Base-by-base conservation (phyloP, 75 land plant species). In the Picea sitchensis region DNA sequence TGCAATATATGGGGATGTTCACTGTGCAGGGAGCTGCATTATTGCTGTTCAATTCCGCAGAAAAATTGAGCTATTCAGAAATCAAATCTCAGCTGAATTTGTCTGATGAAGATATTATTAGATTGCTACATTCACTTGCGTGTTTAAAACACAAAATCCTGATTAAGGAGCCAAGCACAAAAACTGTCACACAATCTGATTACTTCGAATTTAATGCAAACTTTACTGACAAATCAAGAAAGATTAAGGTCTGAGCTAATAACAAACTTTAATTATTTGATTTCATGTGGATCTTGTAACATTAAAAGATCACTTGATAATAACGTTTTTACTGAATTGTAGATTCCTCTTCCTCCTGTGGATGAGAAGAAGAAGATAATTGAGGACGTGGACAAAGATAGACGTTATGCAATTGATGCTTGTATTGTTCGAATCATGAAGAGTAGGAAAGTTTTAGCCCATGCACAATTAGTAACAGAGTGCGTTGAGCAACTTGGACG, bases 341-440 rank as follows among this genome's bases (percentile, higher is more conserved):
- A 96, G 99, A 92, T 96, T 68, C 95, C 99, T 77, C 84, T 96
- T 17, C 99, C 98, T 54, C 99, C 97, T 2, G 91, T 96, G 80
- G 99, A 96, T 78, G 98, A 96, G 77, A 96, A 89, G 83, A 96
- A 91, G 86, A 96, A 92, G 77, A 92, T 96, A 11, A 82, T 96
- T 74, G 98, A 94, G 84, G 99, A 94, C 82, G 98, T 96, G 34
- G 99, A 94, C 80, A 94, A 96, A 76, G 95, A 96, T 71, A 82
- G 99, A 68, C 81, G 99, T 17, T 96, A 92, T 87, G 95, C 95
- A 4, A 94, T 96, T 79, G 99, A 96, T 90, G 99, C 99, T 11
- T 91, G 98, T 15, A 89, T 94, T 81, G 97, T 96, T 20, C 88
- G 99, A 41, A 96, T 94, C 36, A 96, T 96, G 99, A 96, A 96